Evolutionary conservation across 345 rosid species (phyloP).

Genomic region (Abelmoschus esculentus): DNA sequence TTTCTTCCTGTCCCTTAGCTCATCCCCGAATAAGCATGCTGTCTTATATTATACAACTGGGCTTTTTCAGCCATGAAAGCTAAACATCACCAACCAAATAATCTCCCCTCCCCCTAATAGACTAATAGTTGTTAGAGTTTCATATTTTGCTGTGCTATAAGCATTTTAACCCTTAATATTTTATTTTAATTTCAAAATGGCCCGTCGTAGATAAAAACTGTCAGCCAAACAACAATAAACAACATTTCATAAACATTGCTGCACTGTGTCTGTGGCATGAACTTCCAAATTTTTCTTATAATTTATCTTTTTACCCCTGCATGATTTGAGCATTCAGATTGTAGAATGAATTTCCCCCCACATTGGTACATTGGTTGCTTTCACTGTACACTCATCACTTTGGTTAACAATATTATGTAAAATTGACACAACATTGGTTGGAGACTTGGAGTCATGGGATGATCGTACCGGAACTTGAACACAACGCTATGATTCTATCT

Average conservation of each 20-base stretch:
- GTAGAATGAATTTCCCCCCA: too few relatives aligned
- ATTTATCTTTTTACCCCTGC: background rate
- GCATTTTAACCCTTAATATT: too few relatives aligned
- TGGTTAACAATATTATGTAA: background rate
- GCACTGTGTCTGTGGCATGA: background rate
- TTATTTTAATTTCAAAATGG: too few relatives aligned
- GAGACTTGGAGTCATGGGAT: slow-evolving; percentile 5
- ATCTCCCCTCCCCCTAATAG: too few relatives aligned
- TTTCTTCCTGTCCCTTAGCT: too few relatives aligned
- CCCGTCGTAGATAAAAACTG: too few relatives aligned
- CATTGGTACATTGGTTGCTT: background rate
- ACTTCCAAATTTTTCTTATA: slow-evolving; percentile 3
- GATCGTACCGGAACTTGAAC: slow-evolving; percentile 30
- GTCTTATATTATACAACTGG: background rate
- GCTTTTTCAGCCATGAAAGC: background rate
- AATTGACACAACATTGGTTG: too few relatives aligned
- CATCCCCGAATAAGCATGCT: too few relatives aligned
- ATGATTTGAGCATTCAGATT: background rate
- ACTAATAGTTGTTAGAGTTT: too few relatives aligned
- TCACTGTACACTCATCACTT: background rate
- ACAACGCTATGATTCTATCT: slow-evolving; percentile 13
- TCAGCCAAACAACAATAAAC: too few relatives aligned
- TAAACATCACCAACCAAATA: too few relatives aligned
- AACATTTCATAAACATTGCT: slow-evolving; percentile 31
- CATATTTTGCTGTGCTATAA: too few relatives aligned